phyloP scores from a whole-genome alignment of 1,284 basidiomycete species.

The Apiotrichum veenhuisii region DNA sequence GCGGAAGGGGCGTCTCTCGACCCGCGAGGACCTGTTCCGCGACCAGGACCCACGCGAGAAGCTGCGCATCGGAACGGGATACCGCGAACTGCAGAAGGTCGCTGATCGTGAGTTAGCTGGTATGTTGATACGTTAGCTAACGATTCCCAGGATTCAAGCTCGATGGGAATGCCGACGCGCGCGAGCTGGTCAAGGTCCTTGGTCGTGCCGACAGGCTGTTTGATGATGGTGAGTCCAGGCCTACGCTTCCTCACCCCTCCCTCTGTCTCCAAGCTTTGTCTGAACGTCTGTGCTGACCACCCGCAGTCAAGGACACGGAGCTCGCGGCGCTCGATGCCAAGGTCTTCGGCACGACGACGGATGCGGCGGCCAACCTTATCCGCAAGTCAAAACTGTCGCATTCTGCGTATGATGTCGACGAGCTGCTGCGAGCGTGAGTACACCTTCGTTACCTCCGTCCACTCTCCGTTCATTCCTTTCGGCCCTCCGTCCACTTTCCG shows the following conservation, averaged over 20 bases:
- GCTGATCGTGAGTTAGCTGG: constrained; percentile 31
- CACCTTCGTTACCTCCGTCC: neutral
- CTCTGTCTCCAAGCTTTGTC: too few species aligned
- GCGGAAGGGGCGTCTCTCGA: neutral
- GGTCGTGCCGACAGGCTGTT: constrained; percentile 24
- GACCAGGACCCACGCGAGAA: constrained; percentile 26
- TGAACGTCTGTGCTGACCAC: neutral
- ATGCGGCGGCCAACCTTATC: constrained; percentile 34
- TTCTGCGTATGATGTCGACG: constrained; percentile 51
- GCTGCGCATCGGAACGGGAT: constrained; percentile 19
- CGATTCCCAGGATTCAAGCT: neutral
- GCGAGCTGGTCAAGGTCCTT: neutral
- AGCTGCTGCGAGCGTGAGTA: constrained; percentile 36
- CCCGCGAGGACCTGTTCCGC: constrained; percentile 29
- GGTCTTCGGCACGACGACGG: constrained; percentile 29
- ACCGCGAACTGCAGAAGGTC: constrained; percentile 28
- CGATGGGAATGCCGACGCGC: neutral
- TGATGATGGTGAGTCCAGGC: constrained; percentile 26
- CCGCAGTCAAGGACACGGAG: constrained; percentile 32
- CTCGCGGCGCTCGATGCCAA: constrained; percentile 37
- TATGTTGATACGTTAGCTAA: neutral
- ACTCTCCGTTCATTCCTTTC: too few species aligned
- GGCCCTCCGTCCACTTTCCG: too few species aligned
- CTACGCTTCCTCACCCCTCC: too few species aligned
- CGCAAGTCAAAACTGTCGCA: constrained; percentile 46